phyloP scores from a whole-genome alignment of 805 yeast species.

The Ascoidea rubescens region DNA sequence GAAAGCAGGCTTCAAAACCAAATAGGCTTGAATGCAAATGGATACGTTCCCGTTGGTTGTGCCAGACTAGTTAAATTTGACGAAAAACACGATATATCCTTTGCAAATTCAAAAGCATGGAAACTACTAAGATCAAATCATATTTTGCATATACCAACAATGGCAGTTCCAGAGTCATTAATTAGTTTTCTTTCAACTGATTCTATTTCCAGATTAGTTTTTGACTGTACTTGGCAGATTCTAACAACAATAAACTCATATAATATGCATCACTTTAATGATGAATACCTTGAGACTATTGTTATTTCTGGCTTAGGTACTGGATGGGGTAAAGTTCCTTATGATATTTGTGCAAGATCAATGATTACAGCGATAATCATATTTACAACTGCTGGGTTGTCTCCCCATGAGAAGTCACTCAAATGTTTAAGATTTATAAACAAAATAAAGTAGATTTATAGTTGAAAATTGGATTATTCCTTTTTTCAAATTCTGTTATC shows the following conservation, averaged over 20 bases:
- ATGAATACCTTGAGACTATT: conserved; percentile 14
- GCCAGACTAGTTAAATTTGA: conserved; percentile 18
- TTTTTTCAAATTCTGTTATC: no score
- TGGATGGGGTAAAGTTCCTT: conserved; percentile 23
- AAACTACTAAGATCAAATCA: conserved; percentile 15
- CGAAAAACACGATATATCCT: conserved; percentile 4
- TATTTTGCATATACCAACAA: conserved; percentile 25
- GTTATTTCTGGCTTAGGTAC: conserved; percentile 26
- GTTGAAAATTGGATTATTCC: no score
- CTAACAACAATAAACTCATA: conserved; percentile 13
- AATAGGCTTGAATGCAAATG: conserved; percentile 12
- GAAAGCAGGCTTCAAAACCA: conserved; percentile 14
- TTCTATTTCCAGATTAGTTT: conserved; percentile 15
- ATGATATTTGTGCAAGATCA: conserved; percentile 18
- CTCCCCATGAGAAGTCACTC: not conserved
- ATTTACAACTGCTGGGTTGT: conserved; percentile 5
- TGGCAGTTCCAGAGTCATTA: conserved; percentile 21
- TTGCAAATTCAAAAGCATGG: conserved; percentile 17
- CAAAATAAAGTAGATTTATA: no score
- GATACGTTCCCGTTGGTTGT: conserved; percentile 18
- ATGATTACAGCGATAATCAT: conserved; percentile 23
- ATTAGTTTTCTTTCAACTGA: conserved; percentile 1
- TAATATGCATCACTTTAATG: conserved; percentile 1
- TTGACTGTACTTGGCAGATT: conserved; percentile 25
- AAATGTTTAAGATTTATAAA: not conserved